Conservation (phyloP, 805 yeast species). For the Cyberlindnera suaveolens region DNA sequence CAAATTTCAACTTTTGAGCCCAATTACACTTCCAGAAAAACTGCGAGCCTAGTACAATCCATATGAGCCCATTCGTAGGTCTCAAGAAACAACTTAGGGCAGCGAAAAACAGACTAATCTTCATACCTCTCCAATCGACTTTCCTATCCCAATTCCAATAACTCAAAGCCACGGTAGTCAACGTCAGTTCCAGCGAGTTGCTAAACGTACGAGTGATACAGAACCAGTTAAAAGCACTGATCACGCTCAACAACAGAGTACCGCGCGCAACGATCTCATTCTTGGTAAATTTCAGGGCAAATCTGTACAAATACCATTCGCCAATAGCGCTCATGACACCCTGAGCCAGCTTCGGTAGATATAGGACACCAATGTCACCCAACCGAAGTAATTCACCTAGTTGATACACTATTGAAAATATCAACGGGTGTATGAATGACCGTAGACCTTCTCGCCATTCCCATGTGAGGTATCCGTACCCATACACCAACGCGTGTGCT, state of each 20-base stretch:
- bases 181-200: constrained; percentile 70
- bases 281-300: constrained; percentile 34
- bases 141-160: constrained; percentile 61
- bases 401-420: constrained; percentile 48
- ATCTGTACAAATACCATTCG: constrained; percentile 52
- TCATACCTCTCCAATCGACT: constrained; percentile 18
- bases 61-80: constrained; percentile 77
- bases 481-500: constrained; percentile 69
- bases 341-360: constrained; percentile 62
- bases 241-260: constrained; percentile 44
- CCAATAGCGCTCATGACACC: constrained; percentile 66
- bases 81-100: constrained; percentile 63
- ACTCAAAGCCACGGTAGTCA: constrained; percentile 60
- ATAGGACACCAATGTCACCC: constrained; percentile 34
- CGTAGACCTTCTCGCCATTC: constrained; percentile 81
- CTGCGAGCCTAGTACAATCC: constrained; percentile 56
- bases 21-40: constrained; percentile 9
- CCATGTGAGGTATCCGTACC: constrained; percentile 88
- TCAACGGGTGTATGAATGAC: constrained; percentile 71
- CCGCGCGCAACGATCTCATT: constrained; percentile 31
- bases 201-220: constrained; percentile 78
- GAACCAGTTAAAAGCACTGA: constrained; percentile 78
- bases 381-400: constrained; percentile 28
- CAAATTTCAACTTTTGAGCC: constrained; percentile 4
- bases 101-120: constrained; percentile 44